These are phyloP conservation scores for Colletotrichum agaves DNA, from an alignment of 2,329 filamentous ascomycete genomes.

Conservation along the genomic window DNA sequence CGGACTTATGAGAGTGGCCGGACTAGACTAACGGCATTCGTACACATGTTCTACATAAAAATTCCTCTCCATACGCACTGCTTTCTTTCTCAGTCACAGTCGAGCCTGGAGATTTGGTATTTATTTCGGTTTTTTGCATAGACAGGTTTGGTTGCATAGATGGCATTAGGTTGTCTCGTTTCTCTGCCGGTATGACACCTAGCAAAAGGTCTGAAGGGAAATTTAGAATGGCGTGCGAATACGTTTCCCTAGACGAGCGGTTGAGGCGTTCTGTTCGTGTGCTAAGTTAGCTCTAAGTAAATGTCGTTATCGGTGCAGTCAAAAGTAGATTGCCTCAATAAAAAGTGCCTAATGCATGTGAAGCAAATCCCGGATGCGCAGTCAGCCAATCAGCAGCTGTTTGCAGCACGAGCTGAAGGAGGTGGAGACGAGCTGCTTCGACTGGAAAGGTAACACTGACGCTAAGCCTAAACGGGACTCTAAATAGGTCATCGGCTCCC, in stretches of 20 bases:
- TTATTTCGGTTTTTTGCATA: background rate
- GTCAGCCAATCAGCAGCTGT: constrained; percentile 20
- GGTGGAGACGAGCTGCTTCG: constrained; percentile 26
- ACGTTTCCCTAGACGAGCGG: background rate
- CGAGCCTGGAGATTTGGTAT: background rate
- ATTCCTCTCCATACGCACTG: background rate
- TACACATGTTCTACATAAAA: background rate
- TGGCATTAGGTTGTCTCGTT: background rate
- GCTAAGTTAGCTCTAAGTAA: background rate
- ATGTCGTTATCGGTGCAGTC: background rate
- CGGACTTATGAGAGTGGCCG: constrained; percentile 83
- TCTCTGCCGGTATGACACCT: background rate
- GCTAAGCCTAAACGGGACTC: constrained; percentile 8
- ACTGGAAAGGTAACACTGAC: constrained; percentile 15
- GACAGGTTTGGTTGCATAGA: constrained; percentile 12
- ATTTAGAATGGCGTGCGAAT: constrained; percentile 6
- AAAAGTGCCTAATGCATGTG: constrained; percentile 21
- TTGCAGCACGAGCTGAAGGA: constrained; percentile 6
- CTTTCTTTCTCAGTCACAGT: background rate
- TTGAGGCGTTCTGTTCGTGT: too few species aligned
- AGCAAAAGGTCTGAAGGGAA: background rate
- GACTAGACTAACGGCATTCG: constrained; percentile 58
- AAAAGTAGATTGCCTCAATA: constrained; percentile 20
- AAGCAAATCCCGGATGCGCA: constrained; percentile 2
- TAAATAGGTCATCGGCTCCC: constrained; percentile 35